Conservation (phyloP, 2,329 filamentous ascomycete genomes). For the Diaporthe sp. region DNA sequence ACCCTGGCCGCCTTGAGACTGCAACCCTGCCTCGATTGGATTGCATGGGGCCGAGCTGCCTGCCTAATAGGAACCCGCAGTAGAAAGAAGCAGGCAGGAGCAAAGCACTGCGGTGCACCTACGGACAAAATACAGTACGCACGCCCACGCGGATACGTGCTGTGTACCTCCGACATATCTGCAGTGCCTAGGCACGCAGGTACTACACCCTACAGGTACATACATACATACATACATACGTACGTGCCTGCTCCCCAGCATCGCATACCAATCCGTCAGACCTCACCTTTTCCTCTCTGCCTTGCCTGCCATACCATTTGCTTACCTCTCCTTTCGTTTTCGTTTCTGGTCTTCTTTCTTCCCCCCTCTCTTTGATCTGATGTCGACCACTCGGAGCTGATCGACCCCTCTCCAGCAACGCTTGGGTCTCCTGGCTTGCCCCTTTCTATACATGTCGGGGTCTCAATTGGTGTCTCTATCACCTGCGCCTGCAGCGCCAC, state of each 20-base stretch:
- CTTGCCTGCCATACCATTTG: background rate
- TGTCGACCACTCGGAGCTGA: slow-evolving; percentile 13
- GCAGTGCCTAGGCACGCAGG: background rate
- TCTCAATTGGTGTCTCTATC: slow-evolving; percentile 8
- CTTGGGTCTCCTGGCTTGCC: slow-evolving; percentile 2
- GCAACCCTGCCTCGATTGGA: slow-evolving; percentile 23
- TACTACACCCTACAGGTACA: background rate
- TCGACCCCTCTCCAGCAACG: background rate
- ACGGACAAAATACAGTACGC: background rate
- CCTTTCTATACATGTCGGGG: background rate
- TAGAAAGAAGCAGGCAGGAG: slow-evolving; percentile 3
- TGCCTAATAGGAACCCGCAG: background rate
- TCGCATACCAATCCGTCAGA: slow-evolving; percentile 8
- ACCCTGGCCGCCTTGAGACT: background rate
- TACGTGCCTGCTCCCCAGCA: slow-evolving; percentile 1
- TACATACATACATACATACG: background rate
- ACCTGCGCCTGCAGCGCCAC: slow-evolving; percentile 16
- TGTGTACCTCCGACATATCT: background rate
- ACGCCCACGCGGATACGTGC: background rate
- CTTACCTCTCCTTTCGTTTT: background rate
- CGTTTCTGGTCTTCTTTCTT: background rate
- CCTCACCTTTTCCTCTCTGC: slow-evolving; percentile 10
- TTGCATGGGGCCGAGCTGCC: slow-evolving; percentile 1
- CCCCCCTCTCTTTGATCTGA: too few species aligned
- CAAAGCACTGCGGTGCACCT: background rate